These are phyloP conservation scores for Colletotrichum spaethianum DNA, from an alignment of 2,329 filamentous ascomycete species.

Conservation along the genomic window DNA sequence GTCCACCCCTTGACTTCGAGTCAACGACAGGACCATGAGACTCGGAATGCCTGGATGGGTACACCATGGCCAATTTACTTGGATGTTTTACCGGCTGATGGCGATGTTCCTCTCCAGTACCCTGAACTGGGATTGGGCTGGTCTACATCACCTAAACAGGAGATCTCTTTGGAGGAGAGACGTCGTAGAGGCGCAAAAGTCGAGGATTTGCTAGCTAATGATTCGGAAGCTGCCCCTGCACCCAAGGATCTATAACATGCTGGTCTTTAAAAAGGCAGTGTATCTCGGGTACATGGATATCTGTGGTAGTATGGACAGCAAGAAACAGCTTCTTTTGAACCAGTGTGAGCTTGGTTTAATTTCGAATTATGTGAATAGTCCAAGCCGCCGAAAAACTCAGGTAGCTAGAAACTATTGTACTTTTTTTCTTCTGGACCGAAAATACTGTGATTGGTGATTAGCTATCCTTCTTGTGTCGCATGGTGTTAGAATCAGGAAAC, in stretches of 20 bases:
- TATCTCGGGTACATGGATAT: background rate
- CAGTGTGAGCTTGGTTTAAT: too few species aligned
- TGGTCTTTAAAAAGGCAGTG: background rate
- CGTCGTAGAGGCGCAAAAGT: conserved; percentile 48
- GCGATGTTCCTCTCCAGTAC: conserved; percentile 50
- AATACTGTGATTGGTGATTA: too few species aligned
- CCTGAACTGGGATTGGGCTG: conserved; percentile 50
- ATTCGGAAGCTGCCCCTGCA: conserved; percentile 50
- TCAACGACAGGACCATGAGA: conserved; percentile 51
- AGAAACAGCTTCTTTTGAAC: too few species aligned
- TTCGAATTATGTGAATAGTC: too few species aligned
- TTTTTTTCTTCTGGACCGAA: too few species aligned
- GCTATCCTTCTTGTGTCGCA: too few species aligned
- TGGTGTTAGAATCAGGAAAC: too few species aligned
- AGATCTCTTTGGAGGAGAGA: conserved; percentile 50
- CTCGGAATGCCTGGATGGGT: conserved; percentile 52
- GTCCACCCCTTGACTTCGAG: conserved; percentile 50
- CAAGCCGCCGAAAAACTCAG: too few species aligned
- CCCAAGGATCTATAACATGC: conserved; percentile 42
- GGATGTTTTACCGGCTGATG: conserved; percentile 47
- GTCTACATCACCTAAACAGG: conserved; percentile 47
- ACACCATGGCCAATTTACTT: conserved; percentile 52
- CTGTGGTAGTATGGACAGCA: background rate
- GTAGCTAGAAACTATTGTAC: too few species aligned
- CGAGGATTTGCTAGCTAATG: conserved; percentile 48